Evolutionary conservation across 768 basidiomycete species (phyloP), one percentile per base, ranked within the genome.

Genomic region (Leccinum barrowsii): DNA sequence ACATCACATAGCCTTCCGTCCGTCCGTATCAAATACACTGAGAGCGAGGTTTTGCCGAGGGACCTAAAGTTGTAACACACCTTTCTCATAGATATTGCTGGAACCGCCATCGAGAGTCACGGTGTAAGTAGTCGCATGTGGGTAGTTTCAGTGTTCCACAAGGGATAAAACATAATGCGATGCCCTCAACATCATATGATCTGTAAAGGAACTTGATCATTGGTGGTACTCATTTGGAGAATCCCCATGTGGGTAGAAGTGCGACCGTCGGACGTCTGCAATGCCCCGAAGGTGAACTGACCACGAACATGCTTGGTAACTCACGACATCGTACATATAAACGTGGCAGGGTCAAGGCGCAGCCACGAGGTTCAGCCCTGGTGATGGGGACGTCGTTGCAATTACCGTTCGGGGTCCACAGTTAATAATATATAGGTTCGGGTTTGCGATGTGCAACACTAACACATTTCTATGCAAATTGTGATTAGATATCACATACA

Each of bases 31-130:
- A 24, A 54, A 40, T 3, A 24, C 28, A 48, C 12, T 5, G 32
- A 50, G 3, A 32, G 51, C 47, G 44, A 56, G 44, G 21, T 55
- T 63, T 52, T 35, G 12, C 37, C 47, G 30, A 40, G 28, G 22
- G 4, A 28, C 42, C 42, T 46, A 55, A 51, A 42, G 52, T 57
- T 56, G 22, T 35, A 47, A 35, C 56, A 8, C 19, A 51, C 55
- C 48, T 53, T 56, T 51, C 53, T 21, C 59, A 60, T 52, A 49
- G 40, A 37, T 48, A 52, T 53, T 50, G 19, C 21, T 42, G 21
- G 44, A 35, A 22, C 21, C 7, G 48, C 48, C 17, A 13, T 53
- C n/a, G 35, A 28, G 12, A 21, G n/a, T n/a, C 30, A 40, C 42
- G 26, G 21, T 24, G 26, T 48, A 42, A 40, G 32, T 54, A 17